Percentiles rank a stretch among this genome's conserved stretches.
These are phyloP conservation scores for Isatis tinctoria DNA, from an alignment of 345 rosid genomes.

Conservation along the genomic window DNA sequence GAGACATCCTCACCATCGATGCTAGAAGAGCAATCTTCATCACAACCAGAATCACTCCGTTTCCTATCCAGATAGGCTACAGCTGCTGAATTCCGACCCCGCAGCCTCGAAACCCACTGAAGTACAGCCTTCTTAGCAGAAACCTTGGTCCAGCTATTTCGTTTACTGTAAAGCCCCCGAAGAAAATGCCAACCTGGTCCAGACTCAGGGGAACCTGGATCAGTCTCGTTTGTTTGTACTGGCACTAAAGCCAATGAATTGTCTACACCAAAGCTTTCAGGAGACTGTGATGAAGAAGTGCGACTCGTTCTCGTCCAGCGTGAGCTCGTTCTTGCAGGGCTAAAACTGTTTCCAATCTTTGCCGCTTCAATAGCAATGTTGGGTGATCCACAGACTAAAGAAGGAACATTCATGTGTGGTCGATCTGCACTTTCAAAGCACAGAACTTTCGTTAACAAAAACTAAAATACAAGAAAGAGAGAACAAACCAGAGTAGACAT, in stretches of 20 bases:
- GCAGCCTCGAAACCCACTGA: slow-evolving; percentile 45
- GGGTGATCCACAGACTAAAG: slow-evolving; percentile 34
- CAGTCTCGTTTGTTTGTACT: slow-evolving; percentile 29
- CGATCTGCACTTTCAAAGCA: slow-evolving; percentile 19
- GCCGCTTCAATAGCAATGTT: slow-evolving; percentile 24
- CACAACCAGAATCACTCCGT: slow-evolving; percentile 30
- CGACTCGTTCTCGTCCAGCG: slow-evolving; percentile 31
- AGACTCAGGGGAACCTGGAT: slow-evolving; percentile 19
- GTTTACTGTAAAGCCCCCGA: slow-evolving; percentile 39
- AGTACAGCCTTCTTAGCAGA: slow-evolving; percentile 44
- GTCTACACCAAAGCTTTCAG: slow-evolving; percentile 31
- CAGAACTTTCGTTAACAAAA: slow-evolving; percentile 1
- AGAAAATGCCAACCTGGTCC: slow-evolving; percentile 66
- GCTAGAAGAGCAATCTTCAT: slow-evolving; percentile 35
- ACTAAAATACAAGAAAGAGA: not conserved
- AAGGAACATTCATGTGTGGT: slow-evolving; percentile 20
- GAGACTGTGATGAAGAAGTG: slow-evolving; percentile 17
- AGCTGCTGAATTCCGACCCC: slow-evolving; percentile 57
- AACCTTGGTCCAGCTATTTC: slow-evolving; percentile 36
- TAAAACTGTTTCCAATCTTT: slow-evolving; percentile 21
- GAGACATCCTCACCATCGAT: slow-evolving; percentile 57
- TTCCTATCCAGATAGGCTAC: slow-evolving; percentile 62
- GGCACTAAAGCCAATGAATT: slow-evolving; percentile 58
- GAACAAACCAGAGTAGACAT: not conserved
- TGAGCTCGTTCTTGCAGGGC: slow-evolving; percentile 31